These are phyloP conservation scores for Sarocladiaceae sp. DNA, from an alignment of 2,329 filamentous ascomycete genomes.

Conservation along the genomic window DNA sequence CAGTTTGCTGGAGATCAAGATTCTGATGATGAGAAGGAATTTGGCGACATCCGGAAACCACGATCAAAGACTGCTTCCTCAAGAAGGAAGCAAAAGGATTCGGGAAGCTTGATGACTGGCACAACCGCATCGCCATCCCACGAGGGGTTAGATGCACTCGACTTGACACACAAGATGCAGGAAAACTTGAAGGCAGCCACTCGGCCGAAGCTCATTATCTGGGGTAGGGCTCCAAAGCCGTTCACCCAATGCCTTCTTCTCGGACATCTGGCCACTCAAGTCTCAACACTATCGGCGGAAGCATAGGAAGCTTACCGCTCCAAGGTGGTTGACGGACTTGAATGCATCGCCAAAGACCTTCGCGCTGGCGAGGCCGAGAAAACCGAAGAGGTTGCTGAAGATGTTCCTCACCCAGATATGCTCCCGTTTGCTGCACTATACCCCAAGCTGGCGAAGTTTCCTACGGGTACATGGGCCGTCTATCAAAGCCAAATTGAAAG, in stretches of 20 bases:
- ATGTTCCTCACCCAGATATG: not conserved
- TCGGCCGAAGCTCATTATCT: not conserved
- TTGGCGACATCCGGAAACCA: too few species aligned
- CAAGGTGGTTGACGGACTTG: not conserved
- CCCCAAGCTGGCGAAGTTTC: conserved; percentile 16
- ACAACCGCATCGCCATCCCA: too few species aligned
- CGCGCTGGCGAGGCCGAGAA: not conserved
- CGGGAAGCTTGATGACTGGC: too few species aligned
- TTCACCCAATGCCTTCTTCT: not conserved
- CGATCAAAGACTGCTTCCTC: too few species aligned
- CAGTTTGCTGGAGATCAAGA: too few species aligned
- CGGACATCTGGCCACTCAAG: not conserved
- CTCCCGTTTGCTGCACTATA: not conserved
- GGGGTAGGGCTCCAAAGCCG: not conserved
- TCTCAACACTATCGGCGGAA: not conserved
- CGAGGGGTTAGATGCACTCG: too few species aligned
- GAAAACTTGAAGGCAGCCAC: not conserved
- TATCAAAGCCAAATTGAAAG: conserved; percentile 20
- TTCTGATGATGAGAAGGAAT: too few species aligned
- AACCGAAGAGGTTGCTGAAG: not conserved
- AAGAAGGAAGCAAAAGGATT: too few species aligned
- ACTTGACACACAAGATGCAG: not conserved
- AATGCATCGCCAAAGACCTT: not conserved
- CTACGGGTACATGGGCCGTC: conserved; percentile 14
- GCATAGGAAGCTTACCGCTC: conserved; percentile 1